Base-by-base conservation (phyloP, 768 basidiomycete species). In the Termitomyces sp. region DNA sequence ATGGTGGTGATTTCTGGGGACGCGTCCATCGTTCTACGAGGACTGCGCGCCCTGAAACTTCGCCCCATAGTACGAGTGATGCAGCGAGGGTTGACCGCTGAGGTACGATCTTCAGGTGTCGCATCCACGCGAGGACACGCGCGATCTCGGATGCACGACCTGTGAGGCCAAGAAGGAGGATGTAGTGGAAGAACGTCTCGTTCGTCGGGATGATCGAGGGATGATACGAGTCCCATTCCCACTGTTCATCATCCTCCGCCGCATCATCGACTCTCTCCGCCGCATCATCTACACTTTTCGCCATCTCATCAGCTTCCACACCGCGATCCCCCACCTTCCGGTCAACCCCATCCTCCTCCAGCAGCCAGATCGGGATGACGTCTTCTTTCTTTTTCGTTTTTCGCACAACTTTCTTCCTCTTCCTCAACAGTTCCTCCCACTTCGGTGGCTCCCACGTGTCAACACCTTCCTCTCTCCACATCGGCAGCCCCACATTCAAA, bases 41-140 rank as follows among this genome's bases (percentile, higher is more conserved):
- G 47, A 86, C 84, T 13, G 83, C 80, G 45, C 82, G 79, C 54
- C 83, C 69, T 60, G 82, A 81, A 31, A 88, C 82, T 65, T 93
- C 90, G 6, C 77, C 78, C 83, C 90, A 92, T 58, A 88, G 81
- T 46, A 84, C 82, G 51, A 94, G 66, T 22, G 84, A 82, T 0
- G 84, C 66, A 1, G 84, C 79, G 13, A 94, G 69, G 16, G 87
- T 86, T 41, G 75, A 70, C 28, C 65, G 68, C n/a, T 75, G 73
- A 1, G 90, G 90, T 44, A 51, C 39, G 12, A 92, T 71, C 0
- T 69, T 69, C 39, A 91, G 62, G 16, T 73, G 75, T 7, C 79
- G 78, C 90, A 91, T 92, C 90, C 92, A 92, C 29, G 28, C 62
- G 54, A 12, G 80, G 46, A 60, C 60, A 46, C 60, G 60, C 12